Conservation (phyloP, 768 basidiomycete genomes). For the Russula earlei region DNA sequence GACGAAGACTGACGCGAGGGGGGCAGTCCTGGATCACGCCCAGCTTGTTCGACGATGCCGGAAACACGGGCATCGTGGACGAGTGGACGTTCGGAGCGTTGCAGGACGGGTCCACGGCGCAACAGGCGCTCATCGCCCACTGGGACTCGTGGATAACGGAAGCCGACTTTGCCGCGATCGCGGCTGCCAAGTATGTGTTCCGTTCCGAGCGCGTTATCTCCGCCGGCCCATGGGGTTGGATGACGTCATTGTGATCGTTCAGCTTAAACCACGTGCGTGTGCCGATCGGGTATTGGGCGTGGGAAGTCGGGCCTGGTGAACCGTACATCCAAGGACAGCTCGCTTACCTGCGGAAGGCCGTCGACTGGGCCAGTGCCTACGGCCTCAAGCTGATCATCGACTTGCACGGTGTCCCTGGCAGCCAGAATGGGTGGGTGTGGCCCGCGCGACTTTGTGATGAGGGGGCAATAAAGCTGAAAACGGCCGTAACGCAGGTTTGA, state of each 20-base stretch:
- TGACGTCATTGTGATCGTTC: too few relatives aligned
- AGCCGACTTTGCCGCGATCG: constrained; percentile 64
- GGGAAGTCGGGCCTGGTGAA: constrained; percentile 67
- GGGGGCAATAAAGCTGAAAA: too few relatives aligned
- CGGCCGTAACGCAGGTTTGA: constrained; percentile 61
- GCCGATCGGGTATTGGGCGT: constrained; percentile 89
- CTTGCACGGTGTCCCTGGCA: constrained; percentile 62
- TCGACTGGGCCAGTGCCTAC: constrained; percentile 58
- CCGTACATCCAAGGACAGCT: constrained; percentile 74
- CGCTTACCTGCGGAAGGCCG: constrained; percentile 57
- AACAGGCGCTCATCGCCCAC: constrained; percentile 45
- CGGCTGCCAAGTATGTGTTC: constrained; percentile 61
- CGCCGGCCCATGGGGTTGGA: too few relatives aligned
- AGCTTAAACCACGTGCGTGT: constrained; percentile 77
- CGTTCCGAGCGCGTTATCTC: neutral
- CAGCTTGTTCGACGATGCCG: constrained; percentile 61
- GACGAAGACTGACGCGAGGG: too few relatives aligned
- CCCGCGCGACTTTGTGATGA: neutral
- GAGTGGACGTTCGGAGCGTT: constrained; percentile 71
- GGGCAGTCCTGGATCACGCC: constrained; percentile 77
- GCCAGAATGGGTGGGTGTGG: constrained; percentile 60
- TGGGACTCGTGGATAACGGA: constrained; percentile 85
- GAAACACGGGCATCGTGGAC: constrained; percentile 48
- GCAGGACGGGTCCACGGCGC: constrained; percentile 43
- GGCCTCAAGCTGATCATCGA: constrained; percentile 79